These are phyloP conservation scores for Kodamaea arcana DNA, from an alignment of 1,139 yeast genomes.

Conservation along the genomic window DNA sequence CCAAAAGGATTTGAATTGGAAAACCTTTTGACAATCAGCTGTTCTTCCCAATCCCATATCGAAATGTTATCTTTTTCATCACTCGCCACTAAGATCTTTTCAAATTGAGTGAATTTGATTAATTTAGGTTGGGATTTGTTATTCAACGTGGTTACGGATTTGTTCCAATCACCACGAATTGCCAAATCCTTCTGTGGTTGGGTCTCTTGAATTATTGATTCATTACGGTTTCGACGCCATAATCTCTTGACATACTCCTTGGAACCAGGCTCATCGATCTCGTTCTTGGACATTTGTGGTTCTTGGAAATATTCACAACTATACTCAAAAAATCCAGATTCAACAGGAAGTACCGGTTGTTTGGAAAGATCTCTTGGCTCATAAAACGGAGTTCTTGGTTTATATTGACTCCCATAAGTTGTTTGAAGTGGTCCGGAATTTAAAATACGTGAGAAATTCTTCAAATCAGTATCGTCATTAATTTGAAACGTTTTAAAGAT, in stretches of 20 bases:
- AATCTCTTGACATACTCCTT: slow-evolving; percentile 75
- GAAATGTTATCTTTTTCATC: slow-evolving; percentile 83
- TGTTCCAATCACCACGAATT: slow-evolving; percentile 81
- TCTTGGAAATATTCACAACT: slow-evolving; percentile 92
- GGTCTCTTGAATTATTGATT: slow-evolving; percentile 77
- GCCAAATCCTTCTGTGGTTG: slow-evolving; percentile 88
- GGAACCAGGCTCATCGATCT: slow-evolving; percentile 91
- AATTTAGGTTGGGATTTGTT: slow-evolving; percentile 78
- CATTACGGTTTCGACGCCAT: slow-evolving; percentile 91
- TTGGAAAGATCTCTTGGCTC: slow-evolving; percentile 32
- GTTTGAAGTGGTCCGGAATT: slow-evolving; percentile 40
- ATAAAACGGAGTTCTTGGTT: slow-evolving; percentile 53
- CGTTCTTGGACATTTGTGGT: slow-evolving; percentile 88
- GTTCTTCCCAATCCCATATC: slow-evolving; percentile 84
- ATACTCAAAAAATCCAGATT: slow-evolving; percentile 80
- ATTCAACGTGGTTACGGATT: slow-evolving; percentile 56
- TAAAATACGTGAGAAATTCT: slow-evolving; percentile 35
- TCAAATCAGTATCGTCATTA: slow-evolving; percentile 39
- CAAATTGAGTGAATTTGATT: slow-evolving; percentile 84
- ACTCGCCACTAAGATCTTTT: slow-evolving; percentile 71
- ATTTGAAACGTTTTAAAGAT: slow-evolving; percentile 42
- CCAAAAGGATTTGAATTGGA: slow-evolving; percentile 86
- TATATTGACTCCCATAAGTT: slow-evolving; percentile 48
- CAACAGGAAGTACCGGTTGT: slow-evolving; percentile 53
- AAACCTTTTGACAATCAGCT: slow-evolving; percentile 57